Percentiles rank a stretch among this genome's conserved stretches.
Conservation (phyloP, 352 stramenopile species). For the Aphanomyces cochlioides region DNA sequence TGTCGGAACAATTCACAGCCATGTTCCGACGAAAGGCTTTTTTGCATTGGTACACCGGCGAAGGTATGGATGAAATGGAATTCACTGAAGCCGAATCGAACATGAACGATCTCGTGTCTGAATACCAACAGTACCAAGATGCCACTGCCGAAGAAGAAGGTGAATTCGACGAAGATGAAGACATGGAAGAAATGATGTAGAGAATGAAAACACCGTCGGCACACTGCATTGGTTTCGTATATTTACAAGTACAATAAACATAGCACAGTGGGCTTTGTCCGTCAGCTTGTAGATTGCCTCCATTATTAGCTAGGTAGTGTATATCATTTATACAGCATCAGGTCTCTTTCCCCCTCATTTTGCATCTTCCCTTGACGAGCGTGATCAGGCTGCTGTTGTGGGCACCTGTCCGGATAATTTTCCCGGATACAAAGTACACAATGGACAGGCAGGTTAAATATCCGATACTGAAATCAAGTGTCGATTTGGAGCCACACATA, state of each 20-base stretch:
- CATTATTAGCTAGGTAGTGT: conserved; percentile 21
- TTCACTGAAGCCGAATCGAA: conserved; percentile 99
- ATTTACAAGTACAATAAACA: conserved; percentile 59
- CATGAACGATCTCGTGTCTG: conserved; percentile 99
- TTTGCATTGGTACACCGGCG: conserved; percentile 99
- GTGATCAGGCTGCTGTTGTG: too few species aligned
- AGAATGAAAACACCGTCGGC: conserved; percentile 37
- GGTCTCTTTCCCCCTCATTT: neutral
- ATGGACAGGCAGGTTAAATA: neutral
- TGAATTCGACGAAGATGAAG: conserved; percentile 95
- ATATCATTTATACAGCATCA: conserved; percentile 21
- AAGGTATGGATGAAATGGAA: conserved; percentile 99
- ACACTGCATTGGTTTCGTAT: conserved; percentile 50
- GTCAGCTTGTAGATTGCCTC: conserved; percentile 18
- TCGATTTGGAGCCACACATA: neutral
- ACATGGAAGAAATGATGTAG: conserved; percentile 93
- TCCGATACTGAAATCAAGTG: conserved; percentile 2
- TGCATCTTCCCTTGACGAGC: too few species aligned
- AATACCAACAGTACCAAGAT: conserved; percentile 99
- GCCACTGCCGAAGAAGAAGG: conserved; percentile 98
- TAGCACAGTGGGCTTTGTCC: conserved; percentile 16
- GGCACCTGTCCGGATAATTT: neutral
- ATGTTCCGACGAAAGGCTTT: conserved; percentile 99
- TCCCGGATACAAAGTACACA: neutral
- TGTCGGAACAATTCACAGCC: conserved; percentile 99